These are phyloP conservation scores for Globisporangium spiculum DNA, from an alignment of 352 stramenopile genomes.

Conservation along the genomic window DNA sequence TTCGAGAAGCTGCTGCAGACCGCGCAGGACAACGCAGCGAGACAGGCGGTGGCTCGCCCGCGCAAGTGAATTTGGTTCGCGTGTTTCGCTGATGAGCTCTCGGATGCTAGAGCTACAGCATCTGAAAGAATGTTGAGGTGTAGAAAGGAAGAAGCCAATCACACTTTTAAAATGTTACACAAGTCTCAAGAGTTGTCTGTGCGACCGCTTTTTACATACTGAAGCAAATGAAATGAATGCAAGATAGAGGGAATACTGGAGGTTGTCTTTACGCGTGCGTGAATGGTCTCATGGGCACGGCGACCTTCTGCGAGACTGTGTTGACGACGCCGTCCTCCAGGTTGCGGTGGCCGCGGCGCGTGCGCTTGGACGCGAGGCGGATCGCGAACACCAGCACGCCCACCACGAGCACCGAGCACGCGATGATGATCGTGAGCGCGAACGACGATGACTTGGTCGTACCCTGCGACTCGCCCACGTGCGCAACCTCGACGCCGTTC, in stretches of 20 bases:
- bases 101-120: background rate
- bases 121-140: background rate
- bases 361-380: slow-evolving; percentile 28
- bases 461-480: slow-evolving; percentile 27
- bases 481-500: slow-evolving; percentile 33
- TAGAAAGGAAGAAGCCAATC: background rate
- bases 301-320: slow-evolving; percentile 22
- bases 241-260: background rate
- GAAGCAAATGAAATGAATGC: background rate
- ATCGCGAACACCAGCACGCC: slow-evolving; percentile 30
- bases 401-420: slow-evolving; percentile 29
- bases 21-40: slow-evolving; percentile 31
- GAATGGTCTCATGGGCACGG: slow-evolving; percentile 28
- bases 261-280: slow-evolving; percentile 23
- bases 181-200: background rate
- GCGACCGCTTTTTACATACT: background rate
- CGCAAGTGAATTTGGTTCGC: slow-evolving; percentile 19
- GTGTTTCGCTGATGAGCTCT: background rate
- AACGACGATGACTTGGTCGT: slow-evolving; percentile 20
- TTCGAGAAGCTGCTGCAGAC: slow-evolving; percentile 54
- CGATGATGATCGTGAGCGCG: slow-evolving; percentile 26
- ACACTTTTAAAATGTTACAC: background rate
- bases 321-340: slow-evolving; percentile 22
- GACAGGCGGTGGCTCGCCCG: slow-evolving; percentile 18
- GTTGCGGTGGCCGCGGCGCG: slow-evolving; percentile 19